Percentiles rank a stretch among this genome's conserved stretches.
phyloP scores from a whole-genome alignment of 495 filamentous ascomycete species.

The Neurospora sublineolata region DNA sequence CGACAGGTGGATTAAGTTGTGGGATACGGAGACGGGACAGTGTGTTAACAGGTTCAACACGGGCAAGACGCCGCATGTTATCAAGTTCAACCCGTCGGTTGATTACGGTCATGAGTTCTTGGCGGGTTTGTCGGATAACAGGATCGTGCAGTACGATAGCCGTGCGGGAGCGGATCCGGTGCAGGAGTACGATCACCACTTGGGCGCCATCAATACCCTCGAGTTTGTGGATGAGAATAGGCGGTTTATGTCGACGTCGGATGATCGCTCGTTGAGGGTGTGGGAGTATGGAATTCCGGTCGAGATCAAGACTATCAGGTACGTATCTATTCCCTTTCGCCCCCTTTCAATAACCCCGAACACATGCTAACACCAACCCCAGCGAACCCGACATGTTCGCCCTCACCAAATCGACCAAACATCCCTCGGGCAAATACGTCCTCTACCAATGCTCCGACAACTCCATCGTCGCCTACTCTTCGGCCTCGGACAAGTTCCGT shows the following conservation, averaged over 20 bases:
- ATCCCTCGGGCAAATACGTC: slow-evolving; percentile 85
- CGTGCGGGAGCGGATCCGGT: slow-evolving; percentile 64
- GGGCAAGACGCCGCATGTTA: slow-evolving; percentile 88
- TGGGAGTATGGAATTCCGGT: slow-evolving; percentile 98
- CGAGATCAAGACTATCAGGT: slow-evolving; percentile 36
- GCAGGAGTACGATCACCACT: slow-evolving; percentile 96
- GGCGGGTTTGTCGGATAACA: slow-evolving; percentile 93
- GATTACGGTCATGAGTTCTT: slow-evolving; percentile 82
- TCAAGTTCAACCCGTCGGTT: slow-evolving; percentile 76
- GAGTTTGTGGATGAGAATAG: slow-evolving; percentile 91
- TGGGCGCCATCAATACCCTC: slow-evolving; percentile 94
- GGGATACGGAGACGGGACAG: slow-evolving; percentile 91
- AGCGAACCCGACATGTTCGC: slow-evolving; percentile 96
- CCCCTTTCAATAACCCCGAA: neutral
- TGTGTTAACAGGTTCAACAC: slow-evolving; percentile 79
- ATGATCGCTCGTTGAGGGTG: slow-evolving; percentile 88
- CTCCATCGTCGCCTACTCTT: slow-evolving; percentile 90
- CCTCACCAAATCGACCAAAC: slow-evolving; percentile 66
- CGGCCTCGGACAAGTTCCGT: slow-evolving; percentile 74
- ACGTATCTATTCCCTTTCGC: slow-evolving; percentile 1
- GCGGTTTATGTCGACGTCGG: slow-evolving; percentile 93
- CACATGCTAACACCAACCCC: slow-evolving; percentile 64
- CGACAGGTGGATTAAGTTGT: slow-evolving; percentile 90
- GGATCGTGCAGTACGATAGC: slow-evolving; percentile 95
- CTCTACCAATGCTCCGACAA: slow-evolving; percentile 90